Base-by-base conservation (phyloP, 75 land plant genomes). In the Adiantum capillusveneris region DNA sequence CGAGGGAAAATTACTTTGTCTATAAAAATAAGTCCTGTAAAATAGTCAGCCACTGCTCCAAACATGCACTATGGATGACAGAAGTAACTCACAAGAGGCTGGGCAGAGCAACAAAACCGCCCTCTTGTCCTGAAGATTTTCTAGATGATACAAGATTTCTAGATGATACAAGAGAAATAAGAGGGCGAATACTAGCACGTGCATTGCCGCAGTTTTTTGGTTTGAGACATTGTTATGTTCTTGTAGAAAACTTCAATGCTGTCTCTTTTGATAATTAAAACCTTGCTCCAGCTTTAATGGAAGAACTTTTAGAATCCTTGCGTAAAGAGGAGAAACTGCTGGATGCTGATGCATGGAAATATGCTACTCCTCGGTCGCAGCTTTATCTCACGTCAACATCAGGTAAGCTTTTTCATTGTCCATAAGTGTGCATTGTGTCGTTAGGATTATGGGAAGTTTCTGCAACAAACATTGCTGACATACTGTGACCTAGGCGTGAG, bases 261-360 rank as follows among this genome's bases (percentile, higher is more conserved):
- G 6, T 18, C 49, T 60, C 54, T 60, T 17, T n/a, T n/a, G n/a
- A n/a, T n/a, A n/a, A n/a, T n/a, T n/a, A n/a, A n/a, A n/a, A n/a
- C n/a, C n/a, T 59, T 34, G 31, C n/a, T 1, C 7, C 75, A 77
- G 79, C 79, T 14, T 54, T 73, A 19, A 44, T 75, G 62, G 78
- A 74, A 66, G 79, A 77, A 28, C 53, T 77, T 49, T 12, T 63
- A 19, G 60, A 19, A 31, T 59, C 71, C 24, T 52, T 77, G 18
- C 72, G 78, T 29, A 77, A 67, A 29, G 75, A 75, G 58, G 76
- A 71, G 68, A 59, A 72, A 19, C 55, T 70, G 3, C 31, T 77
- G 42, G 78, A 77, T 36, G 72, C 57, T 11, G 79, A 77, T 58
- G 78, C 79, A 11, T 77, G 79, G 79, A 77, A 51, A 29, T 77